These are phyloP conservation scores for Bidens hawaiensis DNA, from an alignment of 140 eudicot species.

Conservation along the genomic window DNA sequence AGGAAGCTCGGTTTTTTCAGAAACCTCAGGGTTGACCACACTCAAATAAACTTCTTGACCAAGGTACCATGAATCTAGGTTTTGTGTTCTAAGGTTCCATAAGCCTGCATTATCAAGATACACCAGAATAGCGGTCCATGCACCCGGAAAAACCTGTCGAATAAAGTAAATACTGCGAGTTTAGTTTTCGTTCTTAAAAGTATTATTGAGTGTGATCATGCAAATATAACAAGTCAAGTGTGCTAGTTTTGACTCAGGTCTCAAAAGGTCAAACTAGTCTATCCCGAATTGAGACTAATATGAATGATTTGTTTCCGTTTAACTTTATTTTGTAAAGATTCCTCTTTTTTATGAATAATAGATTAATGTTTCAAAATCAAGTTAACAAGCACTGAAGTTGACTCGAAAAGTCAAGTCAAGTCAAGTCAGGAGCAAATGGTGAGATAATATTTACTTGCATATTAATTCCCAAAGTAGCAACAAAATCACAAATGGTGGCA, in stretches of 20 bases:
- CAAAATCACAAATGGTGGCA: background rate
- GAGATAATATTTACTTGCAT: background rate
- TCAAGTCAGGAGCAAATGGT: background rate
- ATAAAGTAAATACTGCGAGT: background rate
- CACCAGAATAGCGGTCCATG: slow-evolving; percentile 91
- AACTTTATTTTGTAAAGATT: background rate
- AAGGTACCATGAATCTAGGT: slow-evolving; percentile 87
- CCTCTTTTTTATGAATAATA: background rate
- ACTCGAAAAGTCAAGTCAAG: background rate
- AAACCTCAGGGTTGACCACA: slow-evolving; percentile 69
- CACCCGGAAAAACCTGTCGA: slow-evolving; percentile 86
- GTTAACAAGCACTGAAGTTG: background rate
- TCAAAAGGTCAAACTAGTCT: background rate
- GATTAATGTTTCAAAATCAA: background rate
- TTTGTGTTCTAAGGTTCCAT: slow-evolving; percentile 90
- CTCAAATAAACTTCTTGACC: slow-evolving; percentile 91
- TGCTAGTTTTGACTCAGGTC: background rate
- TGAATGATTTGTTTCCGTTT: background rate
- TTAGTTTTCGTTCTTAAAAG: background rate
- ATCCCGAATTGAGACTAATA: background rate
- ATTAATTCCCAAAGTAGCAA: background rate
- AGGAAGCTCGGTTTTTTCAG: slow-evolving; percentile 57
- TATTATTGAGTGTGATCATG: background rate
- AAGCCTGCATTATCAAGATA: slow-evolving; percentile 83
- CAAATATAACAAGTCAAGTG: background rate